phyloP scores from a whole-genome alignment of 768 basidiomycete genomes.

The Pisolithus microcarpus region DNA sequence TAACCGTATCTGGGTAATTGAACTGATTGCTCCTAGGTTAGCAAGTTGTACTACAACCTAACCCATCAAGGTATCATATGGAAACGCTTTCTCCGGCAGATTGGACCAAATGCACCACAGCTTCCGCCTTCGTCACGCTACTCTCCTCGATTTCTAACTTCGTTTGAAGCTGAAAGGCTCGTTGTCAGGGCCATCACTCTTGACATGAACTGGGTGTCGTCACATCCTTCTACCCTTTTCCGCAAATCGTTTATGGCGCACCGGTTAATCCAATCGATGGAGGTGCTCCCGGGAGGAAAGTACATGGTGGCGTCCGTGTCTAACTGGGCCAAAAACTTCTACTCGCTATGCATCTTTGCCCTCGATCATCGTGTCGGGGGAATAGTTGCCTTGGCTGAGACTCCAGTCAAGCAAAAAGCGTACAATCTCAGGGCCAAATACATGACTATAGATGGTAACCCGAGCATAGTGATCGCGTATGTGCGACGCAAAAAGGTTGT shows the following conservation, averaged over 20 bases:
- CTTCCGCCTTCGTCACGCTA: slow-evolving; percentile 53
- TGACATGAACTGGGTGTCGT: slow-evolving; percentile 50
- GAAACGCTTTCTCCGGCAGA: slow-evolving; percentile 52
- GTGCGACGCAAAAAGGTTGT: slow-evolving; percentile 30
- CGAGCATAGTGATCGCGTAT: slow-evolving; percentile 54
- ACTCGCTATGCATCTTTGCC: slow-evolving; percentile 46
- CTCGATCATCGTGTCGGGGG: slow-evolving; percentile 46
- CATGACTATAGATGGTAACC: slow-evolving; percentile 35
- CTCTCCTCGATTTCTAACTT: slow-evolving; percentile 24
- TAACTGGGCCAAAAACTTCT: slow-evolving; percentile 37
- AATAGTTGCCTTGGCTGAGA: slow-evolving; percentile 40
- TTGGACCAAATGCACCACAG: slow-evolving; percentile 52
- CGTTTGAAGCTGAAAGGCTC: slow-evolving; percentile 45
- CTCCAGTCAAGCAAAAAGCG: slow-evolving; percentile 43
- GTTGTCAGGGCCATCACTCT: slow-evolving; percentile 54
- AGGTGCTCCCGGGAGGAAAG: slow-evolving; percentile 58
- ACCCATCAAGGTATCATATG: slow-evolving; percentile 65
- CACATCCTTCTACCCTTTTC: slow-evolving; percentile 28
- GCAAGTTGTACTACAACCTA: slow-evolving; percentile 51
- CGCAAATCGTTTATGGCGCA: slow-evolving; percentile 21
- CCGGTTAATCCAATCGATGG: slow-evolving; percentile 44
- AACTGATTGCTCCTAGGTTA: slow-evolving; percentile 35
- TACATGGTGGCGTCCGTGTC: slow-evolving; percentile 57
- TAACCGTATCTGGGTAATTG: background rate
- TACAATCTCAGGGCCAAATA: slow-evolving; percentile 57